These are phyloP conservation scores for Silene latifolia DNA, from an alignment of 148 eudicot species.

Conservation along the genomic window DNA sequence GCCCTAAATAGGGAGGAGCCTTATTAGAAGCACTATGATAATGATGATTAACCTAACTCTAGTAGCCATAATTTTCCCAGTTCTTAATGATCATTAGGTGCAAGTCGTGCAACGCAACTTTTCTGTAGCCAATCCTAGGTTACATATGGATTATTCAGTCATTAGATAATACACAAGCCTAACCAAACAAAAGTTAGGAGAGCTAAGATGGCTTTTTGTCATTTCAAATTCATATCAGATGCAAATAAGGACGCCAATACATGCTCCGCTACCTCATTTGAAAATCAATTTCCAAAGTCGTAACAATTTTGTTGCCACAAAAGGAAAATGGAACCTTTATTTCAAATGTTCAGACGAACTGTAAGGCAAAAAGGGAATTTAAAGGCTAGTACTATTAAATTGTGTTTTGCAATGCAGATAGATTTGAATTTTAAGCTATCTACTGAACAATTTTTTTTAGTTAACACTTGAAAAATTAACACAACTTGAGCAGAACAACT, in stretches of 20 bases:
- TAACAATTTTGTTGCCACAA: not conserved
- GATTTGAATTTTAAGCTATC: not conserved
- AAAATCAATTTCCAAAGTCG: not conserved
- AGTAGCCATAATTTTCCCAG: too few species aligned
- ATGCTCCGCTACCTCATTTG: constrained; percentile 1
- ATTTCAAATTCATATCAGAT: not conserved
- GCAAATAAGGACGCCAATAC: constrained; percentile 1
- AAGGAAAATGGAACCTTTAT: constrained; percentile 12
- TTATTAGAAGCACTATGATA: too few species aligned
- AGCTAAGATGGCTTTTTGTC: constrained; percentile 1
- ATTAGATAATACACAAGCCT: not conserved
- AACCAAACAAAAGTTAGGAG: not conserved
- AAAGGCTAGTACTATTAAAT: not conserved
- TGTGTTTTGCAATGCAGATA: constrained; percentile 2
- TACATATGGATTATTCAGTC: not conserved
- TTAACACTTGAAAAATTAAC: too few species aligned
- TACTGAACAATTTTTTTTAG: not conserved
- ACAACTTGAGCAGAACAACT: constrained; percentile 4
- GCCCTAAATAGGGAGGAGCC: too few species aligned
- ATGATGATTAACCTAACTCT: too few species aligned
- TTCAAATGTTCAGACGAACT: not conserved
- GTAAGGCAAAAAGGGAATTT: not conserved
- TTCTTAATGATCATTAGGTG: too few species aligned
- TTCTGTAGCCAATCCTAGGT: constrained; percentile 3
- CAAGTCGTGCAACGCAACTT: not conserved